Evolutionary conservation across 768 basidiomycete genomes (phyloP), one percentile per base, ranked within the genome.

Genomic region (Phlebiopsis gigantea): DNA sequence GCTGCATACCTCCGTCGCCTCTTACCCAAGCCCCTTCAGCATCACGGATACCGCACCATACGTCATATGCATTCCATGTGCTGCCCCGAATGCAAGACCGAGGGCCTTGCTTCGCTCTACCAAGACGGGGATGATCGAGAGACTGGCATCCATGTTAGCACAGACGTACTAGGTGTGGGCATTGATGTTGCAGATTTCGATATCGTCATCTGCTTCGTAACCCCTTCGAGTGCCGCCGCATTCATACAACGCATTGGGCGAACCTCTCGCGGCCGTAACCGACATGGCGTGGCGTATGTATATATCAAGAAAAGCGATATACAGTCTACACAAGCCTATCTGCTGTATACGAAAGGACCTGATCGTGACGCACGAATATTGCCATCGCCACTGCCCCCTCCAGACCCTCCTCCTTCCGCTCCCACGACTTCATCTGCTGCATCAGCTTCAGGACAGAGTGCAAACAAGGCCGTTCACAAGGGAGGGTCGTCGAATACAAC

Each of bases 241-340:
- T 4, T 56, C 12, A 31, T 56, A 3, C 46, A 56, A 24, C 17
- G 39, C 2, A 49, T 56, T 34, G 55, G 46, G 4, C 24, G 55
- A 7, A 28, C 55, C 5, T 17, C 47, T 9, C 47, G 55, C 14
- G 55, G 5, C 5, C 6, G 46, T 2, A 22, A 25, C 4, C 5
- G 30, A 4, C 45, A 49, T 21, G 55, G 55, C 10, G 22, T 34
- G 4, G 55, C 26, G 19, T 50, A 30, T 24, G 46, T 56, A 10
- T 56, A 56, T 39, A 8, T 56, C 46, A 55, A 55, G 55, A 56
- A 56, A 24, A n/a, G 26, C 30, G 46, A 56, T 28, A 39, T 56
- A 3, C 4, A 49, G 5, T n/a, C 6, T 3, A 21, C 34, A 2
- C 8, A 17, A 5, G n/a, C 14, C 4, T 56, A 48, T 28, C 26